Evolutionary conservation across 306 rosid genomes (phyloP).

Genomic region (Urtica urens): DNA sequence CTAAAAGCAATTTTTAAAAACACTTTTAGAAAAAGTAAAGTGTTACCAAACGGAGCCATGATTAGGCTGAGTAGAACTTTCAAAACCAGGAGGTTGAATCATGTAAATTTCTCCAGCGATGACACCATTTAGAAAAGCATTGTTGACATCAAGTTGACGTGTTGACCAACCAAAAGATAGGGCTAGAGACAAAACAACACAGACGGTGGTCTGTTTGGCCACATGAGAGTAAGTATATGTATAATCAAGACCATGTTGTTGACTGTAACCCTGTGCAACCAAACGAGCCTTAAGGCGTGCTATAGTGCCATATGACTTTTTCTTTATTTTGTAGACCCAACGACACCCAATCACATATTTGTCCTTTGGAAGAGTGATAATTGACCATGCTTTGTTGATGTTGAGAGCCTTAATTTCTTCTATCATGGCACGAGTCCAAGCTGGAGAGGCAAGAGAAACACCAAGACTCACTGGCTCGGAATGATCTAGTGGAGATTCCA

Average conservation of each 20-base stretch:
- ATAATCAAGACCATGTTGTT: background rate
- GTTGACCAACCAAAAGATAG: background rate
- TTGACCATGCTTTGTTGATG: too few species aligned
- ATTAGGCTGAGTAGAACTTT: background rate
- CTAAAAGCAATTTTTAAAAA: too few species aligned
- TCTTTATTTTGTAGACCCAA: background rate
- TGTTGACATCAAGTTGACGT: background rate
- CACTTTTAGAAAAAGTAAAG: too few species aligned
- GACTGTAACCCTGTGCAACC: background rate
- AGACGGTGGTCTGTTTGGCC: background rate
- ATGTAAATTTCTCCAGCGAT: background rate
- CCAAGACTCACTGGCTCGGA: too few species aligned
- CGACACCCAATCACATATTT: background rate
- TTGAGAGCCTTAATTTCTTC: background rate
- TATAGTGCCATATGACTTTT: background rate
- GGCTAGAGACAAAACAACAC: background rate
- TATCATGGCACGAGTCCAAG: too few species aligned
- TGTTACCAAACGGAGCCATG: too few species aligned
- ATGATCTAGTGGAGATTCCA: too few species aligned
- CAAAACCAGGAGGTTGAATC: background rate
- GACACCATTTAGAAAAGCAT: background rate
- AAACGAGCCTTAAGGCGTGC: background rate
- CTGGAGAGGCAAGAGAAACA: too few species aligned
- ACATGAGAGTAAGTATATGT: background rate
- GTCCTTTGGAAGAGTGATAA: background rate